Evolutionary conservation across 345 rosid species (phyloP), one percentile per base, ranked within the genome.

Genomic region (Eucalyptus erythrocorys): DNA sequence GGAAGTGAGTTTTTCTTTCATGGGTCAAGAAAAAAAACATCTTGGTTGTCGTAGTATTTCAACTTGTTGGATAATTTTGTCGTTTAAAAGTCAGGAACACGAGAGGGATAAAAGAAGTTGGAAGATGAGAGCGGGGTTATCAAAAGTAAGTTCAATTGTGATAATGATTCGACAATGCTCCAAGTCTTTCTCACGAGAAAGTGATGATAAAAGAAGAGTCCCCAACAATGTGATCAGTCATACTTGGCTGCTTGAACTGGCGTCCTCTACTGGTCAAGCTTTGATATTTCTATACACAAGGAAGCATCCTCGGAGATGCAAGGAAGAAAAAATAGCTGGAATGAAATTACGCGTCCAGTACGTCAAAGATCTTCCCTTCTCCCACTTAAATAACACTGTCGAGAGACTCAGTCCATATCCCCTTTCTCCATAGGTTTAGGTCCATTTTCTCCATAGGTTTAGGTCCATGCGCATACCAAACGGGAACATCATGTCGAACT

Each of bases 261-360:
- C 15, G 68, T 61, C 32, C 68, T 61, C 68, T 61, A 51, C 55
- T 51, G 2, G 4, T 51, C 55, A 51, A 51, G 1, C 5, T 61
- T 61, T 27, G 0, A 61, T 2, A 61, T 61, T 61, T 30, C 68
- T 61, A 0, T 61, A 0, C 8, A 0, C 34, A 13, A 61, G 34
- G 68, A 61, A 61, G 68, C 68, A 59, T 27, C 68, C 68, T 13
- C 32, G n/a, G 68, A 59, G 32, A 59, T 59, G n/a, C 68, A 27
- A 27, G 32, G 68, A 59, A 59, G 68, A 9, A 27, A 27, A 59
- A 30, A 27, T 30, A 59, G 15, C 68, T 27, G 68, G 32, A 59
- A 59, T 59, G 14, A 59, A 64, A 64, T n/a, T 30, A 64, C 4
- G 19, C 71, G 19, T 64, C 17, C 19, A n/a, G 19, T 64, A 6